Conservation (phyloP, 2,329 filamentous ascomycete species). For the Penicillium paneum region DNA sequence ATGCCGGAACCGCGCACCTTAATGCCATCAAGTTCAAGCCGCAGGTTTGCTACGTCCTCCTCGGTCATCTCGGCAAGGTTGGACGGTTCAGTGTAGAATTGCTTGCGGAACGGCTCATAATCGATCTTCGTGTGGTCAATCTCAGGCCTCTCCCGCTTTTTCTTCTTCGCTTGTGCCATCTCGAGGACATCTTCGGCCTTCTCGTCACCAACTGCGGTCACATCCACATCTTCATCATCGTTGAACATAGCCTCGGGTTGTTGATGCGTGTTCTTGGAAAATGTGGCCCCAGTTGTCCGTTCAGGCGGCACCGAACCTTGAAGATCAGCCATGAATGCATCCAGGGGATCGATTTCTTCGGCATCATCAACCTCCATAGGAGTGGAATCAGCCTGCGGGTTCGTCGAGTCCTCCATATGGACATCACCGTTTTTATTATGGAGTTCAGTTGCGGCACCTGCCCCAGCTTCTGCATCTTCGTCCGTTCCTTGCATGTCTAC, state of each 20-base stretch:
- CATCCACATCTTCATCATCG: slow-evolving; percentile 70
- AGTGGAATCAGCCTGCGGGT: slow-evolving; percentile 31
- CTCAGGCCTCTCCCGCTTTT: slow-evolving; percentile 92
- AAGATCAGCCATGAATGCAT: slow-evolving; percentile 90
- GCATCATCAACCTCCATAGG: slow-evolving; percentile 41
- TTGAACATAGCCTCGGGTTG: slow-evolving; percentile 84
- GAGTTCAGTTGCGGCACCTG: slow-evolving; percentile 74
- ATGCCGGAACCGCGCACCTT: slow-evolving; percentile 86
- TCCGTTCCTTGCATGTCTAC: slow-evolving; percentile 74
- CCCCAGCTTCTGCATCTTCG: slow-evolving; percentile 81
- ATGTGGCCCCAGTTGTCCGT: slow-evolving; percentile 35
- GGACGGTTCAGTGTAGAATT: slow-evolving; percentile 88
- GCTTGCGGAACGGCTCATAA: slow-evolving; percentile 82
- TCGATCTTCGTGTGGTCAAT: slow-evolving; percentile 85
- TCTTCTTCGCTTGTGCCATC: slow-evolving; percentile 60
- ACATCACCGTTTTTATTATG: slow-evolving; percentile 51
- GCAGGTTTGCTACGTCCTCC: slow-evolving; percentile 75
- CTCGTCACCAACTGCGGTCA: slow-evolving; percentile 60
- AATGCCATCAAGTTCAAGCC: slow-evolving; percentile 89
- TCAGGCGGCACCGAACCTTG: slow-evolving; percentile 50
- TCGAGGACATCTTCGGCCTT: slow-evolving; percentile 63
- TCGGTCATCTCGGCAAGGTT: slow-evolving; percentile 81
- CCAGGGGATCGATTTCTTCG: slow-evolving; percentile 80
- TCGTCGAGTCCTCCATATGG: slow-evolving; percentile 43
- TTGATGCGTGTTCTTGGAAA: slow-evolving; percentile 50